Evolutionary conservation across 176 grass and related monocot species (phyloP).

Genomic region (Hordeum marinum): DNA sequence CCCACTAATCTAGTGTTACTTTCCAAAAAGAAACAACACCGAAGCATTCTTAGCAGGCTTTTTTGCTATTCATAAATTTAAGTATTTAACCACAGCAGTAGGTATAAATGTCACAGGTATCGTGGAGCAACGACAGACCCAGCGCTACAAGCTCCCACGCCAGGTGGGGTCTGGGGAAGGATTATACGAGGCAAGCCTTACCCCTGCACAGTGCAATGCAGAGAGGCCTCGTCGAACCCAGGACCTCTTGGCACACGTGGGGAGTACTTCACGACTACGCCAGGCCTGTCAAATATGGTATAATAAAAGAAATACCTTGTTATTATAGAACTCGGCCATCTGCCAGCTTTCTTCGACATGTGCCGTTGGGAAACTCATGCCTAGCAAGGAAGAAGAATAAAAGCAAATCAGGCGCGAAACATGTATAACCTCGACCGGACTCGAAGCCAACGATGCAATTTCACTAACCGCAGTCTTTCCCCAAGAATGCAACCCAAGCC

Average conservation of each 20-base stretch:
- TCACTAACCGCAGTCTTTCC: conserved; percentile 88
- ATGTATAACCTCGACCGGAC: background rate
- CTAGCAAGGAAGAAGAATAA: conserved; percentile 29
- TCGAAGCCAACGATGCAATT: background rate
- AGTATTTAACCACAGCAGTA: background rate
- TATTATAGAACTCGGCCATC: conserved; percentile 99
- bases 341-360: conserved; percentile 99
- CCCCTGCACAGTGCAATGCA: too few relatives aligned
- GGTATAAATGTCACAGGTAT: background rate
- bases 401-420: conserved; percentile 5
- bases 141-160: too few relatives aligned
- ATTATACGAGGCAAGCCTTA: too few relatives aligned
- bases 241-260: too few relatives aligned
- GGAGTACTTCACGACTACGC: too few relatives aligned
- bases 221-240: too few relatives aligned
- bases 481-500: conserved; percentile 85
- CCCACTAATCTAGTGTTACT: background rate
- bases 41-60: background rate
- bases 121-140: background rate
- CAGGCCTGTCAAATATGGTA: background rate
- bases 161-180: too few relatives aligned
- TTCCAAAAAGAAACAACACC: background rate
- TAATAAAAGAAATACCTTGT: conserved; percentile 66
- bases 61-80: background rate
- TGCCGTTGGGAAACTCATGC: conserved; percentile 91